Percentiles rank a stretch among this genome's conserved stretches.
Conservation (phyloP, 2,329 filamentous ascomycete species). For the Fusarium duplospermum region DNA sequence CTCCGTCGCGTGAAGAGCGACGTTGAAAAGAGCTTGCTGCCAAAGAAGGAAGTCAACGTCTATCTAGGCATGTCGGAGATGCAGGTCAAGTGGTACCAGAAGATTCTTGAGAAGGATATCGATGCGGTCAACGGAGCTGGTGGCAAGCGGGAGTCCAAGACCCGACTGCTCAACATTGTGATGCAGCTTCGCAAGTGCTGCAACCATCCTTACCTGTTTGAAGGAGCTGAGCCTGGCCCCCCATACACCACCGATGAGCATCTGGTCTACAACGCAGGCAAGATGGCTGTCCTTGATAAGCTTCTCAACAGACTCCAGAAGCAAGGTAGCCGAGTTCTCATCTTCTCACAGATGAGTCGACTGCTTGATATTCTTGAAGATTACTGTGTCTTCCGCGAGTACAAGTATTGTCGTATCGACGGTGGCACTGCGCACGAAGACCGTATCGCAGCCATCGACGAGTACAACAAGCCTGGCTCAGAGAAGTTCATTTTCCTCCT, state of each 20-base stretch:
- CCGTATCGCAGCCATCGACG: conserved; percentile 95
- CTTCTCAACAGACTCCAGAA: conserved; percentile 84
- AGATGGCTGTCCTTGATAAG: conserved; percentile 97
- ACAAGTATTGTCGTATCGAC: conserved; percentile 97
- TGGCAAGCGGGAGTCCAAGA: conserved; percentile 98
- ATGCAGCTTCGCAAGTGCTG: conserved; percentile 99
- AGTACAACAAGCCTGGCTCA: conserved; percentile 95
- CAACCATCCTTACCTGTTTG: conserved; percentile 98
- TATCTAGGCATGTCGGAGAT: conserved; percentile 99
- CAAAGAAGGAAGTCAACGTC: conserved; percentile 97
- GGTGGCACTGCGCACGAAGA: conserved; percentile 97
- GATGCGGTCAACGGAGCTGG: conserved; percentile 97
- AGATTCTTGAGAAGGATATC: conserved; percentile 98
- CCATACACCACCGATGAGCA: conserved; percentile 99
- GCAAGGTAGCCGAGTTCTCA: conserved; percentile 94
- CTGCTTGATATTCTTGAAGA: conserved; percentile 96
- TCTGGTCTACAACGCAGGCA: conserved; percentile 90
- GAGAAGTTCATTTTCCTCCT: conserved; percentile 97
- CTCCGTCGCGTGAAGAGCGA: conserved; percentile 96
- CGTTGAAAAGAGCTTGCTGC: conserved; percentile 96
- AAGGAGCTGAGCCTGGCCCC: conserved; percentile 95
- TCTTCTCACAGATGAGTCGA: conserved; percentile 99
- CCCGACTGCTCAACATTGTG: conserved; percentile 95
- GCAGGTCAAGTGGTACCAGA: conserved; percentile 99
- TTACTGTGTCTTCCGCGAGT: conserved; percentile 95